Evolutionary conservation across 768 basidiomycete genomes (phyloP), one percentile per base, ranked within the genome.

Genomic region (Pleurotus tuber-regium): DNA sequence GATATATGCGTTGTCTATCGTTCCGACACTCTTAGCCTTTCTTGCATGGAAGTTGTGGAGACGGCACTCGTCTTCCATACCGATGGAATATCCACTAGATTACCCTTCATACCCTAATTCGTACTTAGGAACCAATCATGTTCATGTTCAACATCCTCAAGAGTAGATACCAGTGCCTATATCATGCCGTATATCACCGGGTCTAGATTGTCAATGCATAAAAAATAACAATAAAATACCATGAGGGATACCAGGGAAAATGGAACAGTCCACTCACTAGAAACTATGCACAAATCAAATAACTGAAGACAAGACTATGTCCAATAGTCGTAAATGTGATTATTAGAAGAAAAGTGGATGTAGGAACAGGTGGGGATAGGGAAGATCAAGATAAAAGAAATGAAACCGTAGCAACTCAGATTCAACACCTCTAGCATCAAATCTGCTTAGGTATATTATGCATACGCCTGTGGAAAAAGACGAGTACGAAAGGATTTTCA

Each of bases 1-100:
- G 46, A 48, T 26, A 23, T 48, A 48, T 24, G 49, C 60, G 12
- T 58, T 66, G 60, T 42, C 30, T 14, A 58, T 63, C 41, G 59
- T 41, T 8, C 50, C 59, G 9, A 38, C 55, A 28, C 10, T 30
- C 24, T 10, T 52, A 26, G 24, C 11, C 49, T 16, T 42, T 16
- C 35, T 49, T n/a, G 41, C 41, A 14, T 29, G 46, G 46, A 35
- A 21, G 23, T 10, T 35, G 3, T 31, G 46, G 31, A 48, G 46
- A 47, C 16, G 46, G 14, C 14, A 16, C 16, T 4, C n/a, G 12
- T 19, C 21, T 40, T 14, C 38, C 16, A 18, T 19, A 9, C n/a
- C 23, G 12, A 47, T 26, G 18, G 46, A 47, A 31, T 47, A 33
- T 35, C 31, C 46, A 30, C 23, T 47, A 26, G 29, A 28, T 33